Conservation (phyloP, 2,329 filamentous ascomycete genomes). For the Xenosphaeropsis pyriputrescens region DNA sequence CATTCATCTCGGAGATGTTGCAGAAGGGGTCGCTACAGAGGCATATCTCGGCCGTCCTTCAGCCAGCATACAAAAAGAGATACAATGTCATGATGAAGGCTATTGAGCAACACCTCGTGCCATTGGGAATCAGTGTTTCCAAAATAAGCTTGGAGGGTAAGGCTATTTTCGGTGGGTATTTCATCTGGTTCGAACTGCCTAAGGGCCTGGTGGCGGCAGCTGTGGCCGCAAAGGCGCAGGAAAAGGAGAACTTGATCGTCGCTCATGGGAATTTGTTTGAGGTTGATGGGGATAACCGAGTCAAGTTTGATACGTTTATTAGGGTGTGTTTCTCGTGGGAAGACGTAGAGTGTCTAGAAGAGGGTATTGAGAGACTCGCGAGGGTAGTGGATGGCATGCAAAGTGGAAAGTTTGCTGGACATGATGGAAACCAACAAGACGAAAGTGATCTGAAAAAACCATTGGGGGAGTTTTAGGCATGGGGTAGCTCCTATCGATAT, state of each 20-base stretch:
- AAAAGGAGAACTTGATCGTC: constrained; percentile 51
- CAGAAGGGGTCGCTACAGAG: constrained; percentile 24
- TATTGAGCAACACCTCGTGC: constrained; percentile 42
- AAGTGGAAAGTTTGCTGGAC: constrained; percentile 1
- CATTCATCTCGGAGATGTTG: constrained; percentile 33
- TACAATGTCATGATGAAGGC: constrained; percentile 39
- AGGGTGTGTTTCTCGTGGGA: constrained; percentile 64
- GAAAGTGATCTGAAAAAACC: too few relatives aligned
- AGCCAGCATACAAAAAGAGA: constrained; percentile 29
- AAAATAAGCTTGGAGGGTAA: constrained; percentile 24
- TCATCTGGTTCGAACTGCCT: constrained; percentile 64
- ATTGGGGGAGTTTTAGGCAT: too few relatives aligned
- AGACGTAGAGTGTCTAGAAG: constrained; percentile 45
- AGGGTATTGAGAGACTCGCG: constrained; percentile 52
- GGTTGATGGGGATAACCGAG: constrained; percentile 39
- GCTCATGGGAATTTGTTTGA: constrained; percentile 58
- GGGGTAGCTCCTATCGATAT: too few relatives aligned
- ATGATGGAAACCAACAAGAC: background rate
- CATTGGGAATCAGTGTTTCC: constrained; percentile 38
- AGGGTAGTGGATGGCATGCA: constrained; percentile 22
- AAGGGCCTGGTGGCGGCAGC: constrained; percentile 30
- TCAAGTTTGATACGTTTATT: constrained; percentile 42
- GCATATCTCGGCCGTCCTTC: constrained; percentile 26
- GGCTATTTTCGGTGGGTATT: constrained; percentile 64
- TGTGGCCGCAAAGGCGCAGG: constrained; percentile 40